Conservation (phyloP, 495 filamentous ascomycete genomes). For the Penicillium angulare region DNA sequence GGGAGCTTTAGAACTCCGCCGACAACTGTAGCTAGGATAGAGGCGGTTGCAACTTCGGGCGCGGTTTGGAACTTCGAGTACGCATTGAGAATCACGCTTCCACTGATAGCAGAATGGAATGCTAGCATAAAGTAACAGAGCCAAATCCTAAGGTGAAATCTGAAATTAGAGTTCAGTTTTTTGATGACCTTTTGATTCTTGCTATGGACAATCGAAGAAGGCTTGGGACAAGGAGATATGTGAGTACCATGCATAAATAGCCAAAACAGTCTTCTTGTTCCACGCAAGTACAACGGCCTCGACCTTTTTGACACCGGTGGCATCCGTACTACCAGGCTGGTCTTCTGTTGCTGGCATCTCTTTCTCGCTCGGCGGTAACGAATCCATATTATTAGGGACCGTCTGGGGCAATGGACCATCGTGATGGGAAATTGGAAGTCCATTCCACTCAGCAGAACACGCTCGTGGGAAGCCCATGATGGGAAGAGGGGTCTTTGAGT, state of each 20-base stretch:
- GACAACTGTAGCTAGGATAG: constrained; percentile 47
- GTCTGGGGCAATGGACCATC: too few species aligned
- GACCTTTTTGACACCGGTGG: constrained; percentile 26
- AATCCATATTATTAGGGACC: too few species aligned
- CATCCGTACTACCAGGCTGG: too few species aligned
- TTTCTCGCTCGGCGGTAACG: too few species aligned
- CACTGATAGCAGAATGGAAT: not conserved
- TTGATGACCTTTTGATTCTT: too few species aligned
- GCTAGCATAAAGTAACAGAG: constrained; percentile 22
- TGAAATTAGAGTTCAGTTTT: too few species aligned
- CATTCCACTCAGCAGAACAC: too few species aligned
- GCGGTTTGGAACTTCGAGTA: constrained; percentile 10
- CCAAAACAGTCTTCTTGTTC: constrained; percentile 20
- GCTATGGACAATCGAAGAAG: not conserved
- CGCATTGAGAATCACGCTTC: not conserved
- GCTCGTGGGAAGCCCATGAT: too few species aligned
- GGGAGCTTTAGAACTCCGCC: constrained; percentile 41
- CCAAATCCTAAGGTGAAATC: constrained; percentile 21
- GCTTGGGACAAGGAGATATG: not conserved
- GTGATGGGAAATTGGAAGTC: too few species aligned
- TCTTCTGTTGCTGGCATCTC: too few species aligned
- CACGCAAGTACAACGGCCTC: constrained; percentile 26
- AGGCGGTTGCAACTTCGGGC: constrained; percentile 29
- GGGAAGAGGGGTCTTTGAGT: too few species aligned
- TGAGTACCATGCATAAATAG: constrained; percentile 23